Evolutionary conservation across 306 rosid genomes (phyloP).

Genomic region (Neltuma alba): DNA sequence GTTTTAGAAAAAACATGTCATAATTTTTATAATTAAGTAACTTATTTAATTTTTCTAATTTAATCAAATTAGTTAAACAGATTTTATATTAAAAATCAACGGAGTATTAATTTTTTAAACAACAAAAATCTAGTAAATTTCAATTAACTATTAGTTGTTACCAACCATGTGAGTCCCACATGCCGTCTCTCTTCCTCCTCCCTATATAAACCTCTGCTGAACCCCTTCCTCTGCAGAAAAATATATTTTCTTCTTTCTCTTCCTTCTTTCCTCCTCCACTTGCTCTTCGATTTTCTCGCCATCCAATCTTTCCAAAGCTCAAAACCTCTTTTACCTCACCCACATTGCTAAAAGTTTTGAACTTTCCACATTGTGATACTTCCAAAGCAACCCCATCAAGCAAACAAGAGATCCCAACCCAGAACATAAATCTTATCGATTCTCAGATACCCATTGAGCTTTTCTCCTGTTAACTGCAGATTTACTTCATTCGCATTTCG

Average conservation of each 20-base stretch:
- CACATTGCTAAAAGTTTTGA: background rate
- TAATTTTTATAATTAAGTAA: too few species aligned
- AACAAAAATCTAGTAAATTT: background rate
- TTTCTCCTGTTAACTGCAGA: background rate
- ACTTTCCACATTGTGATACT: conserved; percentile 9
- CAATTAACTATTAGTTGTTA: background rate
- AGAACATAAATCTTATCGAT: conserved; percentile 18
- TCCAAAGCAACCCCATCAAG: background rate
- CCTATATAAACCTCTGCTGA: conserved; percentile 31
- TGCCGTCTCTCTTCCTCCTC: background rate
- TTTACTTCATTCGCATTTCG: conserved; percentile 13
- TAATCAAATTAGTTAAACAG: too few species aligned
- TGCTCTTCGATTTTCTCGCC: conserved; percentile 30
- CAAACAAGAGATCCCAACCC: background rate
- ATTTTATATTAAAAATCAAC: too few species aligned
- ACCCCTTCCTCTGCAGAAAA: conserved; percentile 13
- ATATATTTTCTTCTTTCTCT: background rate
- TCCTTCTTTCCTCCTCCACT: conserved; percentile 1
- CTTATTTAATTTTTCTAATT: too few species aligned
- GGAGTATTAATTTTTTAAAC: too few species aligned
- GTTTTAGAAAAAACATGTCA: too few species aligned
- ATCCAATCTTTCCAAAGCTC: background rate
- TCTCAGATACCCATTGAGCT: conserved; percentile 10
- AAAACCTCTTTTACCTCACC: conserved; percentile 8
- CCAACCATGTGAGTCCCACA: background rate